A percentile compares a stretch with the other conserved stretches of the same genome.
phyloP scores from a whole-genome alignment of 805 yeast genomes.

The Myxozyma udenii region DNA sequence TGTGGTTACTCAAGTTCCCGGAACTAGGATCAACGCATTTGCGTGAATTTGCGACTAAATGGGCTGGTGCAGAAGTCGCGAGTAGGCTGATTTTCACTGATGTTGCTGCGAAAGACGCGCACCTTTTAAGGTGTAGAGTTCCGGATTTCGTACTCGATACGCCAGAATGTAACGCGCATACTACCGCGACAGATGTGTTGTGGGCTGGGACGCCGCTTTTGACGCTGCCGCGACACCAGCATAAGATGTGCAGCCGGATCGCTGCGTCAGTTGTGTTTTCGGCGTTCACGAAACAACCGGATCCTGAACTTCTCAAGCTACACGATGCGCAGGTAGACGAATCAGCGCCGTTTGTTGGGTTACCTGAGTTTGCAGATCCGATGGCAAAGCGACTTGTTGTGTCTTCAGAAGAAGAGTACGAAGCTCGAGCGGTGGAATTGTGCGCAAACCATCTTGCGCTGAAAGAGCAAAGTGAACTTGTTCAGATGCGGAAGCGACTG shows the following conservation, averaged over 20 bases:
- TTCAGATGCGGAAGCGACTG: conserved; percentile 28
- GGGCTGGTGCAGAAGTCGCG: conserved; percentile 33
- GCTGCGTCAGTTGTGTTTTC: conserved; percentile 35
- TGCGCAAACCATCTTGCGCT: conserved; percentile 11
- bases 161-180: conserved; percentile 41
- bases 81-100: conserved; percentile 36
- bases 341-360: neutral
- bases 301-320: neutral
- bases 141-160: conserved; percentile 39
- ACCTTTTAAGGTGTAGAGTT: conserved; percentile 36
- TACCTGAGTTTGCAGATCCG: neutral
- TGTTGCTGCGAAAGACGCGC: conserved; percentile 37
- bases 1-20: conserved; percentile 40
- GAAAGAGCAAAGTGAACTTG: conserved; percentile 15
- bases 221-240: conserved; percentile 35
- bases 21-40: conserved; percentile 33
- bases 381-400: conserved; percentile 28
- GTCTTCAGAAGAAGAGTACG: conserved; percentile 33
- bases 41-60: conserved; percentile 30
- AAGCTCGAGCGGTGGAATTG: conserved; percentile 32
- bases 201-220: conserved; percentile 39
- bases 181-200: conserved; percentile 39
- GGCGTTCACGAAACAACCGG: conserved; percentile 12
- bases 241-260: conserved; percentile 38
- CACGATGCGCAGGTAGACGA: neutral